Evolutionary conservation across 306 rosid species (phyloP).

Genomic region (Albizia julibrissin): DNA sequence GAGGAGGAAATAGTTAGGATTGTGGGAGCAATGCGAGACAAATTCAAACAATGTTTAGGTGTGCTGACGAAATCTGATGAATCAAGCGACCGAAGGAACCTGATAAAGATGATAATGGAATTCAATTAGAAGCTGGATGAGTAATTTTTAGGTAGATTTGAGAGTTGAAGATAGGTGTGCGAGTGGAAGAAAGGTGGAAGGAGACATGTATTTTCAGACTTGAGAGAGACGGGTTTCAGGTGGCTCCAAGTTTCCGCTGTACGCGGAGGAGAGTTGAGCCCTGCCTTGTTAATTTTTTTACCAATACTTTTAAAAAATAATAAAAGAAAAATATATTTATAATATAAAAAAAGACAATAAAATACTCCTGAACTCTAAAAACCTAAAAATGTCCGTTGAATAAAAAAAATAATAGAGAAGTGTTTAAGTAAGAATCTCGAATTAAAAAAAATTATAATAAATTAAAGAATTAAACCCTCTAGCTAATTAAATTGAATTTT

Average conservation of each 20-base stretch:
- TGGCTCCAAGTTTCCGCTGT: background rate
- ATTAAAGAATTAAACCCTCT: too few relatives aligned
- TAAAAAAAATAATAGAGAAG: too few relatives aligned
- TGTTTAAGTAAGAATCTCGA: too few relatives aligned
- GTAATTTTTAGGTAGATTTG: background rate
- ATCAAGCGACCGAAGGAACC: background rate
- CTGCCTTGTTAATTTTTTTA: background rate
- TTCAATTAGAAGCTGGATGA: background rate
- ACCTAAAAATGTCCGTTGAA: too few relatives aligned
- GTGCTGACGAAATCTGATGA: background rate
- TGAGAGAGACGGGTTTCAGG: background rate
- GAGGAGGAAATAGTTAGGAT: background rate
- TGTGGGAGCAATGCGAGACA: background rate
- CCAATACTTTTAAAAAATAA: too few relatives aligned
- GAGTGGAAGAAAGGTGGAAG: background rate
- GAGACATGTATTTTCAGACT: background rate
- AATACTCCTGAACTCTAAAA: too few relatives aligned
- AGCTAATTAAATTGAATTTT: too few relatives aligned
- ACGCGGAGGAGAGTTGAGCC: background rate
- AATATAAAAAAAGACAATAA: too few relatives aligned
- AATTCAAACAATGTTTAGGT: background rate
- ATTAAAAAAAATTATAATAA: too few relatives aligned
- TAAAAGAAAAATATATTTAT: too few relatives aligned
- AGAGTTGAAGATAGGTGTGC: background rate
- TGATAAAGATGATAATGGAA: background rate